A percentile compares a stretch with the other conserved stretches of the same genome.
These are phyloP conservation scores for Paecilomyces dactylethromorphus DNA, from an alignment of 2,329 filamentous ascomycete genomes.

Conservation along the genomic window DNA sequence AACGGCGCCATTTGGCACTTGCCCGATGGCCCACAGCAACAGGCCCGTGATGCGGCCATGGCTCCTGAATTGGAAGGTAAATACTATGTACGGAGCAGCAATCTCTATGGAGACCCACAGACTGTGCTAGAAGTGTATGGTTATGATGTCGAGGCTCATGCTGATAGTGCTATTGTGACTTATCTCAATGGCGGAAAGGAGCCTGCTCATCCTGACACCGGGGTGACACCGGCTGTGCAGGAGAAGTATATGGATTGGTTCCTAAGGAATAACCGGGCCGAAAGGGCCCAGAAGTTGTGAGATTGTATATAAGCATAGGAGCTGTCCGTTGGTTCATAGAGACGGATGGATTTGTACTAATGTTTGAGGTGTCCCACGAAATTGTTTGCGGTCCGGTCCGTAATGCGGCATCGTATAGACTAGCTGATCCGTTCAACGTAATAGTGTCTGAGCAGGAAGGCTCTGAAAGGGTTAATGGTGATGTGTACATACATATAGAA, in stretches of 20 bases:
- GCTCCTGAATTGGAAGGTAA: conserved; percentile 26
- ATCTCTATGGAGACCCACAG: conserved; percentile 34
- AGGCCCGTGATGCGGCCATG: conserved; percentile 32
- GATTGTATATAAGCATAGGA: background rate
- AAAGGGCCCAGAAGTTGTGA: background rate
- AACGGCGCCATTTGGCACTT: conserved; percentile 33
- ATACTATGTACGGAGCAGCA: conserved; percentile 28
- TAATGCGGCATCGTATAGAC: too few species aligned
- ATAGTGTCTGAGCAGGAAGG: too few species aligned
- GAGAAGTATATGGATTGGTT: conserved; percentile 31
- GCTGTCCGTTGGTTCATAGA: background rate
- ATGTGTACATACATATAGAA: too few species aligned
- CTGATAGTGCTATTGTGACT: conserved; percentile 22
- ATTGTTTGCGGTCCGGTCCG: background rate
- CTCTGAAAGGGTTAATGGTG: too few species aligned
- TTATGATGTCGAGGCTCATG: conserved; percentile 35
- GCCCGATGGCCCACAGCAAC: conserved; percentile 25
- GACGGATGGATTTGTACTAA: background rate
- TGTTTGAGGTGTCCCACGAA: background rate
- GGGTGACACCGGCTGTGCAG: conserved; percentile 18
- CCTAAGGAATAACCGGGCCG: conserved; percentile 11
- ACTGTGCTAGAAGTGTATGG: conserved; percentile 33
- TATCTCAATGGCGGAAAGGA: conserved; percentile 15
- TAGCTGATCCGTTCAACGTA: too few species aligned
- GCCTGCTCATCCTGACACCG: conserved; percentile 21